A percentile compares a stretch with the other conserved stretches of the same genome.
These are phyloP conservation scores for Boletus vermiculosoides DNA, from an alignment of 768 basidiomycete species.

Conservation along the genomic window DNA sequence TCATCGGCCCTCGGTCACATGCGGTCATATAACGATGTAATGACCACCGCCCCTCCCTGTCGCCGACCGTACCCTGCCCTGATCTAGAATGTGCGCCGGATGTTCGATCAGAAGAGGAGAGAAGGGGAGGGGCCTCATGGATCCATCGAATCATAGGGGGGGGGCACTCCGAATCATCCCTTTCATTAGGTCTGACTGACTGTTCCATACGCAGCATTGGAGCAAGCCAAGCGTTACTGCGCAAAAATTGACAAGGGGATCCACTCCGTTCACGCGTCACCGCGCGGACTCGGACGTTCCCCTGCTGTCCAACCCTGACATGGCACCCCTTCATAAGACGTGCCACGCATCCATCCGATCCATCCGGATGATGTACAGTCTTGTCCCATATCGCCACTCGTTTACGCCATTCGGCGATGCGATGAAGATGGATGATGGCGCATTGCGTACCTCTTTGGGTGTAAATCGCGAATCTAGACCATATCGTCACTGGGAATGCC, in stretches of 20 bases:
- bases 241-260: constrained; percentile 2
- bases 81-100: background rate
- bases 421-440: background rate
- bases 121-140: background rate
- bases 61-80: constrained; percentile 1
- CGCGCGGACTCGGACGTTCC: background rate
- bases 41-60: constrained; percentile 2
- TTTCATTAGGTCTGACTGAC: background rate
- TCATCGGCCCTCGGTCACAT: background rate
- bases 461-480: background rate
- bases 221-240: background rate
- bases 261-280: background rate
- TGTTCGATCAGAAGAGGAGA: background rate
- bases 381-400: background rate
- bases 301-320: background rate
- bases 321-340: constrained; percentile 1
- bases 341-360: background rate
- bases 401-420: background rate
- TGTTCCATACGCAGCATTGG: background rate
- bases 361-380: background rate
- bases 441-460: background rate
- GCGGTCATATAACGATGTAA: background rate
- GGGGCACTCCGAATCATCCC: background rate
- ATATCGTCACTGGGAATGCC: background rate
- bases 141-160: background rate